Percentiles rank a stretch among this genome's conserved stretches.
Evolutionary conservation across 169 alveolate genomes (phyloP).

Genomic region (Sarcocystis neurona): DNA sequence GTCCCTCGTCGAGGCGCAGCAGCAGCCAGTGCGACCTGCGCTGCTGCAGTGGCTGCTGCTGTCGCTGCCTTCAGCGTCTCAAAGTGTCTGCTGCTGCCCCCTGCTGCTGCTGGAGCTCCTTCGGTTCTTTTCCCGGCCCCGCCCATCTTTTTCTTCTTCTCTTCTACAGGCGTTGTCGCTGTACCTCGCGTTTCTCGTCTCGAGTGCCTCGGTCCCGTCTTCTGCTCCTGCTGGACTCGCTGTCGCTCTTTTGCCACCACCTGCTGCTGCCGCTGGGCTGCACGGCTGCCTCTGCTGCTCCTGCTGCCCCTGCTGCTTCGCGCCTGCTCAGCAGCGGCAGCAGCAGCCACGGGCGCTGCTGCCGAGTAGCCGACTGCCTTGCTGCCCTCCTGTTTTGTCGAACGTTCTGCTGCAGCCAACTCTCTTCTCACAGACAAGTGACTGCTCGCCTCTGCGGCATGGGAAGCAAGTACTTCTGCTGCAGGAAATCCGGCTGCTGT

Average conservation of each 20-base stretch:
- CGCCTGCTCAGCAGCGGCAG: background rate
- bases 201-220: background rate
- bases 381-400: no score
- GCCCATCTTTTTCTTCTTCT: background rate
- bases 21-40: no score
- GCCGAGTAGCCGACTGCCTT: no score
- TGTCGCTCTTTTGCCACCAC: background rate
- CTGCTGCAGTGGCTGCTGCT: background rate
- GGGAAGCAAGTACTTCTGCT: no score
- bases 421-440: no score
- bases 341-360: no score
- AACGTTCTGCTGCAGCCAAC: no score
- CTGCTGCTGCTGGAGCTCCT: background rate
- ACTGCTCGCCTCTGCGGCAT: no score
- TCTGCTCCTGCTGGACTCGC: background rate
- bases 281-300: background rate
- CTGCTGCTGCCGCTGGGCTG: no score
- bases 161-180: background rate
- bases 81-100: background rate
- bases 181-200: background rate
- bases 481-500: no score
- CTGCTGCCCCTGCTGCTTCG: background rate
- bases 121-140: background rate
- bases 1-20: no score
- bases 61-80: background rate